Evolutionary conservation across 192 early-diverging fungal species (phyloP), one percentile per base, ranked within the genome.

Genomic region (Oehlia diaphana): DNA sequence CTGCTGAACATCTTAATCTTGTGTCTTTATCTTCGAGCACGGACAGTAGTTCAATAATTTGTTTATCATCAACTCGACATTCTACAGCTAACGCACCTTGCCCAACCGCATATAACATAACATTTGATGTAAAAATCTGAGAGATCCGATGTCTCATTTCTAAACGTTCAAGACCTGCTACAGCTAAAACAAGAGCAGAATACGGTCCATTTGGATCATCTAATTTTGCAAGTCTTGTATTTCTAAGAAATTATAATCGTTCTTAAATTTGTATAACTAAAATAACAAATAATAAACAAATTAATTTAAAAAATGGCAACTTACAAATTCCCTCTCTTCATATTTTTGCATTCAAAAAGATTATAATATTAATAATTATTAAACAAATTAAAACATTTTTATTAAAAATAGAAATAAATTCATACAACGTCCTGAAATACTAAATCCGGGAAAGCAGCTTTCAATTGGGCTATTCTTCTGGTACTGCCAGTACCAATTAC

Each of bases 31-130:
- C 91, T 50, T 94, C 89, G 23, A 99, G 89, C 19, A 86, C 83
- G 4, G 78, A 81, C n/a, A 96, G 80, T 26, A 96, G 37, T 31
- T 77, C 72, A 19, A 83, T 26, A 0, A 84, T 88, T 9, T 79
- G 65, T 6, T 49, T 49, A 83, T 98, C 96, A 58, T 91, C 88
- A 9, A 71, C 81, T 64, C 95, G 87, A 65, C 91, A 92, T 81
- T 99, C 95, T 44, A 99, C 82, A 12, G 89, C 96, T 63, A 99
- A 82, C 0, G 96, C 95, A 74, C 96, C 96, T 86, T 99, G 96
- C 21, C 95, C 95, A 16, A 97, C 96, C 14, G 97, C 97, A 80
- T 97, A 92, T 14, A 96, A 83, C 61, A 95, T 92, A 14, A 82
- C 80, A 19, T 84, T 85, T 10, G 89, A 81, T 6, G 85, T 80